These are phyloP conservation scores for Plasmodium cynomolgi DNA, from an alignment of 169 alveolate genomes.

Conservation along the genomic window DNA sequence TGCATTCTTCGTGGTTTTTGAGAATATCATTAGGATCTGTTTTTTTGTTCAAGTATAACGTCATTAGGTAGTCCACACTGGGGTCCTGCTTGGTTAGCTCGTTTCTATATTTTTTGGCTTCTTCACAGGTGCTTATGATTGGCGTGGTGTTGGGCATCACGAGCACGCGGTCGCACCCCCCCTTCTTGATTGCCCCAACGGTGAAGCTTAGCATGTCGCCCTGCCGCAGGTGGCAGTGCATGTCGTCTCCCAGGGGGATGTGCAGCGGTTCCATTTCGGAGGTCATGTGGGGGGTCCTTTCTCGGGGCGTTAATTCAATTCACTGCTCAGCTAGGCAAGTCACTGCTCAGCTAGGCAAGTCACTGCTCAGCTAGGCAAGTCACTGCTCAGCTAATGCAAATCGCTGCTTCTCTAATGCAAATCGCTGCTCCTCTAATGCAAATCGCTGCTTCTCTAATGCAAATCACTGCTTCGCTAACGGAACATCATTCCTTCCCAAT, in stretches of 20 bases:
- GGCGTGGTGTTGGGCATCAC: slow-evolving; percentile 87
- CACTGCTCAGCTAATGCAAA: too few relatives aligned
- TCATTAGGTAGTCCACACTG: slow-evolving; percentile 81
- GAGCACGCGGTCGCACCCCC: slow-evolving; percentile 82
- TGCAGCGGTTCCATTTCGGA: not conserved
- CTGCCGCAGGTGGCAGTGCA: slow-evolving; percentile 86
- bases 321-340: not conserved
- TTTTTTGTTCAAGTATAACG: slow-evolving; percentile 80
- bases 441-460: too few relatives aligned
- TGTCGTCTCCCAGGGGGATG: slow-evolving; percentile 79
- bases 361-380: too few relatives aligned
- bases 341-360: too few relatives aligned
- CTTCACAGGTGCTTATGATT: slow-evolving; percentile 79
- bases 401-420: too few relatives aligned
- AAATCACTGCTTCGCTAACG: not conserved
- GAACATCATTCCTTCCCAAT: not conserved
- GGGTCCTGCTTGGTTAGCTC: slow-evolving; percentile 69
- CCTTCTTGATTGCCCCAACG: slow-evolving; percentile 18
- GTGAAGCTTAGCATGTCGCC: slow-evolving; percentile 76
- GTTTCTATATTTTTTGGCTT: slow-evolving; percentile 79
- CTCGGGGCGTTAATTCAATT: not conserved
- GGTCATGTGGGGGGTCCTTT: not conserved
- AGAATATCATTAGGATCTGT: slow-evolving; percentile 77
- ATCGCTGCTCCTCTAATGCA: too few relatives aligned
- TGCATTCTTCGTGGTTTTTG: slow-evolving; percentile 69